Evolutionary conservation across 805 yeast genomes (phyloP), one percentile per base, ranked within the genome.

Genomic region (Lipomyces chichibuensis): DNA sequence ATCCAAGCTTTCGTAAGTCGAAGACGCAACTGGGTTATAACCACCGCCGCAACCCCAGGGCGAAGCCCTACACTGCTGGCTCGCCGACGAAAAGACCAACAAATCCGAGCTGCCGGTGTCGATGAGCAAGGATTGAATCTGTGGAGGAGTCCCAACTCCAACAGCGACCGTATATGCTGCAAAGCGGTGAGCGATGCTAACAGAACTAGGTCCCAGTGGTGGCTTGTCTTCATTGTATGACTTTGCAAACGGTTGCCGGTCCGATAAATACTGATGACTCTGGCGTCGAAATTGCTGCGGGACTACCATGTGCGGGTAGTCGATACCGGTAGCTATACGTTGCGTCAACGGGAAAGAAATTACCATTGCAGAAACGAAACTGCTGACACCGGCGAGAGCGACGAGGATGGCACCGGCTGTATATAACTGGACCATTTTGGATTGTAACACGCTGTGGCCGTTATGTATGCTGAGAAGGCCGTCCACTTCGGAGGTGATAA

Each of bases 91-190:
- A 46, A 60, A 68, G 20, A 68, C 60, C 17, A 68, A 60, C 53
- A 63, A 11, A 25, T 65, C 69, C 8, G 67, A 32, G 11, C 69
- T 63, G 6, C 67, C 71, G 2, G 71, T 68, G 60, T 68, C 71
- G 39, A 68, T 53, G 29, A 68, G 67, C 33, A 68, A 43, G 2
- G 65, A 57, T 52, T 69, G 72, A 59, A 32, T 37, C 43, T 69
- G 72, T 32, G 71, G 64, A 7, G 72, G 72, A 0, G 65, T 64
- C 14, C 72, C 72, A 27, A 69, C 63, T 7, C 61, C 67, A 49
- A 63, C 64, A 8, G 58, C 46, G 57, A 68, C 55, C 2, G 70
- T 66, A 55, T 66, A 68, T 13, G 63, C 60, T 7, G 66, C 67
- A 3, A 67, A 62, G n/a, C 20, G 17, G 23, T 39, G 65, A 23